Base-by-base conservation (phyloP, 192 early-diverging fungal genomes). In the Coemansia sp. region DNA sequence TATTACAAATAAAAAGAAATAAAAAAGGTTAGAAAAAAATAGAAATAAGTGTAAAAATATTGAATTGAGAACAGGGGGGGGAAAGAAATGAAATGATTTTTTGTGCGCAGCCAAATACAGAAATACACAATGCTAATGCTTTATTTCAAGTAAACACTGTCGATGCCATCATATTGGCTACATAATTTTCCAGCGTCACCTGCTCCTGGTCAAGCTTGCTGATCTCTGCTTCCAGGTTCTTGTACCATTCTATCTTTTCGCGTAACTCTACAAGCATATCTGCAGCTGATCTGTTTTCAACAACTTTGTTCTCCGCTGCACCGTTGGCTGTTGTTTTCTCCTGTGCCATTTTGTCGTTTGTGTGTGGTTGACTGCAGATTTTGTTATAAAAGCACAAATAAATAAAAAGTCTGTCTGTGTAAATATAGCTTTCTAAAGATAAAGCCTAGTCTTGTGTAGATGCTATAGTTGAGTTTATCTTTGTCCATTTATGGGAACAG, bases 101-200 rank as follows among this genome's bases (percentile, higher is more conserved):
- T 62, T 71, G 30, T 46, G 63, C 65, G 43, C 61, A 69, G 48
- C 61, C 31, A 39, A 16, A 21, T 13, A 9, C 21, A 25, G 2
- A 51, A 2, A 51, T 51, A 3, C 8, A 26, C 26, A 6, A 25
- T 26, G 39, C 16, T 8, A 40, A 40, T 51, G 2, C 23, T 46
- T 4, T 49, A 16, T 53, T 33, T 57, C 37, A 80, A 16, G 69
- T 75, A 49, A 80, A 80, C 7, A 80, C 77, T 33, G 64, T 66
- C 7, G 77, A 80, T 21, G 73, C 68, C 77, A 80, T 80, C 66
- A 80, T 37, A 37, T 75, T 80, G 8, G 69, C 66, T n/a, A 80
- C 77, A n/a, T 80, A 80, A 66, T 68, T 75, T 52, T 74, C 77
- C 29, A 80, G 63, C 33, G 63, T 75, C 4, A 26, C 57, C n/a